Evolutionary conservation across 116 monocot genomes (phyloP).

Genomic region (Thalassia testudinum): DNA sequence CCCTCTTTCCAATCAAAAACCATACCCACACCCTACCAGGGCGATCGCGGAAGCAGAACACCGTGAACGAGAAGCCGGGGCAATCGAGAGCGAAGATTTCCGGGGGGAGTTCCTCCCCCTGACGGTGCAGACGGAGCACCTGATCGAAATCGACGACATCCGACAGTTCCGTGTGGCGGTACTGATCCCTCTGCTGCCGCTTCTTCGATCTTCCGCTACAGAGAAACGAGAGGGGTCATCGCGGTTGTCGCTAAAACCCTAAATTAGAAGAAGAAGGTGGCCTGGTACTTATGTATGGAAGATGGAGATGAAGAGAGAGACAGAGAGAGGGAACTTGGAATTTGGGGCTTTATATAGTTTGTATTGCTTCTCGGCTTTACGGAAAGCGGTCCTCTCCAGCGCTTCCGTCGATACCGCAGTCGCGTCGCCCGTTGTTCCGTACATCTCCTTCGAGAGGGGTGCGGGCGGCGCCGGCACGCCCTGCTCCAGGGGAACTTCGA

Average conservation of each 20-base stretch:
- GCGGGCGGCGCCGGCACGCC: too few species aligned
- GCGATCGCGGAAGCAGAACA: constrained; percentile 58
- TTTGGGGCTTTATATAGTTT: constrained; percentile 53
- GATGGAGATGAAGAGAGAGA: not conserved
- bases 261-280: constrained; percentile 3
- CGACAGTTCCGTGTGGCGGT: constrained; percentile 30
- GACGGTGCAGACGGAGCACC: constrained; percentile 19
- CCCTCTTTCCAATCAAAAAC: too few species aligned
- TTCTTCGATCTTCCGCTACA: too few species aligned
- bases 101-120: constrained; percentile 21
- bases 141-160: constrained; percentile 58
- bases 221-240: not conserved
- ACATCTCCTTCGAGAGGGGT: too few species aligned
- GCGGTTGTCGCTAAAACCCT: not conserved
- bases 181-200: constrained; percentile 10
- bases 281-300: not conserved
- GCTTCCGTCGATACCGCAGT: constrained; percentile 11
- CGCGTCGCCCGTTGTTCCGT: constrained; percentile 20
- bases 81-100: constrained; percentile 22
- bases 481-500: too few species aligned
- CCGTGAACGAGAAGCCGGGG: constrained; percentile 15
- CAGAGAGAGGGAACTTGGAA: constrained; percentile 9
- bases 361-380: constrained; percentile 75
- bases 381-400: constrained; percentile 57
- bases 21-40: constrained; percentile 24